These are phyloP conservation scores for Antitrichia curtipendula DNA, from an alignment of 225 moss, liverwort and hornwort species.

Conservation along the genomic window DNA sequence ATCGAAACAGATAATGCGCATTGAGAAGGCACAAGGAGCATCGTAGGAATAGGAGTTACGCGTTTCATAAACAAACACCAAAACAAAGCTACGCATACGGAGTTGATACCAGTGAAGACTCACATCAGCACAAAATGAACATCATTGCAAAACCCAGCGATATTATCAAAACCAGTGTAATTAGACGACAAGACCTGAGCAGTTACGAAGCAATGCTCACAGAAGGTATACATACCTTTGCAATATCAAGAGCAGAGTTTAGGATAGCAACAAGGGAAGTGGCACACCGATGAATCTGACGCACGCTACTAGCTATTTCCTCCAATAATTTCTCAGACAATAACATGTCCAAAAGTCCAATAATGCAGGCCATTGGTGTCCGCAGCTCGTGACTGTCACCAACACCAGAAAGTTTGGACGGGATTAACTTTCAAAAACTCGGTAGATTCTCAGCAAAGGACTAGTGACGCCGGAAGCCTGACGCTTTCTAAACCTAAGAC, in stretches of 20 bases:
- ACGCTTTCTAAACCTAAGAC: background rate
- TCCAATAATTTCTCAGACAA: conserved; percentile 49
- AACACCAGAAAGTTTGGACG: background rate
- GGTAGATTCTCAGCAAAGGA: background rate
- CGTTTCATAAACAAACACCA: background rate
- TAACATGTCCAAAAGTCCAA: conserved; percentile 70
- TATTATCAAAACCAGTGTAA: background rate
- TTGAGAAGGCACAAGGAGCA: background rate
- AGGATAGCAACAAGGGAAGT: conserved; percentile 68
- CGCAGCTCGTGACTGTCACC: conserved; percentile 60
- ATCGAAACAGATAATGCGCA: background rate
- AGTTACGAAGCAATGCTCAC: background rate
- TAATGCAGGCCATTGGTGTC: conserved; percentile 86
- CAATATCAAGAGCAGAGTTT: conserved; percentile 83
- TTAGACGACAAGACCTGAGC: background rate
- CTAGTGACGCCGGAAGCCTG: background rate
- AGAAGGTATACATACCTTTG: conserved; percentile 43
- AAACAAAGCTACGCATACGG: background rate
- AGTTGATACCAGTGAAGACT: background rate
- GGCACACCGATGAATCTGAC: conserved; percentile 83
- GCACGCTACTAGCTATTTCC: conserved; percentile 60
- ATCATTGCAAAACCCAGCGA: background rate
- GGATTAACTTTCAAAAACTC: background rate
- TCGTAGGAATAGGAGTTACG: background rate
- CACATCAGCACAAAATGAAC: background rate